Evolutionary conservation across 306 rosid genomes (phyloP).

Genomic region (Amphicarpaea edgeworthii): DNA sequence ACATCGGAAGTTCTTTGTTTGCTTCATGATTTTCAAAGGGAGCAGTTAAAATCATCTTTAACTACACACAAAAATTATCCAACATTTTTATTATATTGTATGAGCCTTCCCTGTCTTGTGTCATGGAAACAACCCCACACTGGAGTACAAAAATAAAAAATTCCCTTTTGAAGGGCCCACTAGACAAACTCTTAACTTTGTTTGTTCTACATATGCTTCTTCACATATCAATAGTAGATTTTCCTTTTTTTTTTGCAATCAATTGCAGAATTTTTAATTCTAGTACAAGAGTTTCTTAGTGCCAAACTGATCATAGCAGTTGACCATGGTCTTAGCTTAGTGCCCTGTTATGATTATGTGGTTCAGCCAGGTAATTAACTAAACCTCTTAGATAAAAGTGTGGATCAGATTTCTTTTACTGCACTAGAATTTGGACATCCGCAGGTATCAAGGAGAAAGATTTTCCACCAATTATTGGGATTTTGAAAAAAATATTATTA

Average conservation of each 20-base stretch:
- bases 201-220: constrained; percentile 46
- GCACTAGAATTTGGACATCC: constrained; percentile 58
- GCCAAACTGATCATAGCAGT: constrained; percentile 45
- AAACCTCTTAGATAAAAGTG: constrained; percentile 18
- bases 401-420: constrained; percentile 2
- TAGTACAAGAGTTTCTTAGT: constrained; percentile 31
- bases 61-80: constrained; percentile 52
- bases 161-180: constrained; percentile 49
- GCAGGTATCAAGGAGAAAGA: constrained; percentile 42
- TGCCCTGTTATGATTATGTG: constrained; percentile 32
- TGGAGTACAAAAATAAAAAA: constrained; percentile 45
- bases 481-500: neutral
- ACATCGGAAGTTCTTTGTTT: constrained; percentile 71
- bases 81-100: constrained; percentile 43
- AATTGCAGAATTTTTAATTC: constrained; percentile 32
- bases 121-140: constrained; percentile 80
- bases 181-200: constrained; percentile 43
- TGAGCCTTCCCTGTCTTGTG: constrained; percentile 55
- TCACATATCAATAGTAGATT: constrained; percentile 38
- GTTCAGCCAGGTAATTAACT: constrained; percentile 33
- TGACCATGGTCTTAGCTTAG: constrained; percentile 50
- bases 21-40: constrained; percentile 90
- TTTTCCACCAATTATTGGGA: no score
- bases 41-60: constrained; percentile 80
- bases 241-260: constrained; percentile 4